Evolutionary conservation across 2,329 filamentous ascomycete species (phyloP), one percentile per base, ranked within the genome.

Genomic region (Beauveria sp.): DNA sequence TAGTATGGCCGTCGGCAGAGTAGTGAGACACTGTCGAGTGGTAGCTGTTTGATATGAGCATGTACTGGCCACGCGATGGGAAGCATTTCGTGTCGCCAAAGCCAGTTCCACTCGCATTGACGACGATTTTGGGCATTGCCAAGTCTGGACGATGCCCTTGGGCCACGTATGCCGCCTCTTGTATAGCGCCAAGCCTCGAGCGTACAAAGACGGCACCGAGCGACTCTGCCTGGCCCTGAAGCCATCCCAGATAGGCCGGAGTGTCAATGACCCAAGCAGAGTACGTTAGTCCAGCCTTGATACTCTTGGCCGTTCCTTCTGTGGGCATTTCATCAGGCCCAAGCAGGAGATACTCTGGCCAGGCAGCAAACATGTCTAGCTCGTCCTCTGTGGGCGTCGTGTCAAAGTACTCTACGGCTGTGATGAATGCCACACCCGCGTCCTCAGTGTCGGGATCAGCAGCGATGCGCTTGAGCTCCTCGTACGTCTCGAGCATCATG

Each of bases 81-180:
- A 58, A 62, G 34, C 52, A 56, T 16, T 20, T 22, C 2, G 60
- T 24, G 22, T 62, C 60, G 4, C 30, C 20, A 20, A 62, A 53
- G n/a, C 60, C 60, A 5, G 38, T 30, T 12, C 53, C 60, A 20
- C 52, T 57, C 3, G 52, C 46, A 22, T 62, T 62, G n/a, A 62
- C 53, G 20, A 62, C 53, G 14, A 46, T 30, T 38, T n/a, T 22
- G 38, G 47, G 57, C 26, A 43, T 10, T 12, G 18, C 6, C 30
- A 28, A 8, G 20, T 43, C 18, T 30, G 47, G 46, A 8, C 34
- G 47, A 14, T 51, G 46, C 24, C 24, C 28, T 22, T 53, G 38
- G 7, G 38, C 60, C n/a, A 47, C 40, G 22, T 58, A 58, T 7
- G 42, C 47, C 8, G 54, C 53, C 24, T 52, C 54, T 18, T 47